Percentiles rank a stretch among this genome's conserved stretches.
These are phyloP conservation scores for Erigeron philadelphicus DNA, from an alignment of 140 eudicot genomes.

Conservation along the genomic window DNA sequence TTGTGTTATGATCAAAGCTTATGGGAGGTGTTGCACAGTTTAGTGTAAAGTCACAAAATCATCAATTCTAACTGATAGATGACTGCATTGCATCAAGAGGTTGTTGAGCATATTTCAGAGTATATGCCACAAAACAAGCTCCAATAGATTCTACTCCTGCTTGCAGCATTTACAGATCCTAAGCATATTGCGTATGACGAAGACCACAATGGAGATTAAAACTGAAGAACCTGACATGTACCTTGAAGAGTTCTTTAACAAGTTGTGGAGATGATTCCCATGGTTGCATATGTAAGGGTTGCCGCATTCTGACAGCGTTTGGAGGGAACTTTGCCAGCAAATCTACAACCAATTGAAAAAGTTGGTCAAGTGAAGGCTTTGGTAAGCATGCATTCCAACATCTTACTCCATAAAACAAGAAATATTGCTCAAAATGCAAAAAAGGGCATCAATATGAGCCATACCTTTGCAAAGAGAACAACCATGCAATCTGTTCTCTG, in stretches of 20 bases:
- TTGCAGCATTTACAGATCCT: conserved; percentile 4
- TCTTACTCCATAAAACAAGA: neutral
- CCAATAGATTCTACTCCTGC: conserved; percentile 6
- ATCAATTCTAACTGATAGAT: neutral
- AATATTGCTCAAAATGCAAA: conserved; percentile 1
- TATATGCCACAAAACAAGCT: neutral
- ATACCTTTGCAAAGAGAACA: conserved; percentile 95
- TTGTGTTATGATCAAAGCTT: neutral
- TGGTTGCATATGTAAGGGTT: conserved; percentile 55
- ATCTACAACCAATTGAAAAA: conserved; percentile 24
- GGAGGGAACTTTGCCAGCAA: conserved; percentile 84
- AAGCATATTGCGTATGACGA: conserved; percentile 2
- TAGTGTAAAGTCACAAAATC: neutral
- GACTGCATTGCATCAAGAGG: neutral
- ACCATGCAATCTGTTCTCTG: conserved; percentile 52
- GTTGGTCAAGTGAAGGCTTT: neutral
- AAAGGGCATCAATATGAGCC: conserved; percentile 5
- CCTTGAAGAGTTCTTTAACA: conserved; percentile 81
- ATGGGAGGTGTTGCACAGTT: neutral
- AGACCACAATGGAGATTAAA: neutral
- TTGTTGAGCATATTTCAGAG: neutral
- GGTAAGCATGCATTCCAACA: neutral
- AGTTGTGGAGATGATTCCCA: conserved; percentile 73
- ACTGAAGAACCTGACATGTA: conserved; percentile 23
- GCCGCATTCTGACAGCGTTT: conserved; percentile 59